Evolutionary conservation across 1,139 yeast species (phyloP).

Genomic region (Wickerhamomyces sp.): DNA sequence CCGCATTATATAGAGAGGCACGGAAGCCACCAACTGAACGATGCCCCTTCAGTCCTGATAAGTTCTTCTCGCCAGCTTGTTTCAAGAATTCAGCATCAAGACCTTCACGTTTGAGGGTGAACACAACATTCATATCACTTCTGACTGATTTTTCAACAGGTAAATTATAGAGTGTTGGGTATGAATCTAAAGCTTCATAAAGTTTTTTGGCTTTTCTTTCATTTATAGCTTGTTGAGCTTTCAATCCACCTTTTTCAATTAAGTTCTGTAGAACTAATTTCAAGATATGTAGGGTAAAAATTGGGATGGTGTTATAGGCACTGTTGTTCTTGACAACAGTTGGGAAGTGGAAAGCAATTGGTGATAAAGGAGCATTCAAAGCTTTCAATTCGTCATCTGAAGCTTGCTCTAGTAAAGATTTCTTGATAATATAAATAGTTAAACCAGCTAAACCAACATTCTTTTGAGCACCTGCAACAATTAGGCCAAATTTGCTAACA

Average conservation of each 20-base stretch:
- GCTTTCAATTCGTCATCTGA: conserved; percentile 54
- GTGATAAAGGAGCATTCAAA: conserved; percentile 67
- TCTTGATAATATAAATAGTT: conserved; percentile 84
- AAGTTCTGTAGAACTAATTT: conserved; percentile 69
- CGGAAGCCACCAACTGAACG: conserved; percentile 97
- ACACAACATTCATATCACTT: conserved; percentile 90
- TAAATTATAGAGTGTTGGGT: conserved; percentile 59
- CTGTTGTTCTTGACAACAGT: conserved; percentile 84
- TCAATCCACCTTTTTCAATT: conserved; percentile 35
- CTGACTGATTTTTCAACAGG: conserved; percentile 68
- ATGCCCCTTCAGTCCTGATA: conserved; percentile 89
- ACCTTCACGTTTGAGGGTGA: conserved; percentile 60
- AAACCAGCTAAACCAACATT: conserved; percentile 96
- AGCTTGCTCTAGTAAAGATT: conserved; percentile 65
- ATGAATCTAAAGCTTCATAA: conserved; percentile 60
- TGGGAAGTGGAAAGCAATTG: conserved; percentile 86
- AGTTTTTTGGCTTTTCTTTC: conserved; percentile 53
- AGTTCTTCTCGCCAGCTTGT: conserved; percentile 49
- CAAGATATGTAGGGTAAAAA: conserved; percentile 82
- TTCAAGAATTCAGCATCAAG: conserved; percentile 62
- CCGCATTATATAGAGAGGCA: conserved; percentile 89
- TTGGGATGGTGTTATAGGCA: conserved; percentile 92
- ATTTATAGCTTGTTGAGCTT: conserved; percentile 50
- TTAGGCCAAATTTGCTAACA: conserved; percentile 77
- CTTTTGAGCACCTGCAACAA: conserved; percentile 97